These are phyloP conservation scores for Leccinum fibrillosum DNA, from an alignment of 768 basidiomycete genomes.

Conservation along the genomic window DNA sequence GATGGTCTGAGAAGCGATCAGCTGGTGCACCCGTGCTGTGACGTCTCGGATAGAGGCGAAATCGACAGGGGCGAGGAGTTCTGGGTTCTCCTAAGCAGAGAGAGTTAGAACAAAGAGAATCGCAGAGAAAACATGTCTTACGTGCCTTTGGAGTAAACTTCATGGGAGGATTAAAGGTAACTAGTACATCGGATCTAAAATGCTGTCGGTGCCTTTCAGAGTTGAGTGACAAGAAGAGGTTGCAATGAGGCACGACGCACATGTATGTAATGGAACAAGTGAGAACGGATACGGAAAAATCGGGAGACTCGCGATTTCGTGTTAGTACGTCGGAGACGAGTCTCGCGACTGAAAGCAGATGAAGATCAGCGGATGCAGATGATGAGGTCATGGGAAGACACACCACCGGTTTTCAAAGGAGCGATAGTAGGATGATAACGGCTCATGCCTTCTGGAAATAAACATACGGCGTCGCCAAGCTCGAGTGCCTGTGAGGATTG, in stretches of 20 bases:
- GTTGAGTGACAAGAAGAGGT: background rate
- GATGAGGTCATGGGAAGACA: conserved; percentile 8
- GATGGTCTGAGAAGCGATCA: conserved; percentile 74
- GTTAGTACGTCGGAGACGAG: conserved; percentile 76
- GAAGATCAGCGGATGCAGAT: conserved; percentile 3
- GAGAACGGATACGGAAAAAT: conserved; percentile 69
- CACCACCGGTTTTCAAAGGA: conserved; percentile 84
- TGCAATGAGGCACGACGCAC: conserved; percentile 33
- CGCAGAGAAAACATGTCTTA: background rate
- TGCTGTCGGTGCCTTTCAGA: conserved; percentile 71
- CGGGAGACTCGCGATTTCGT: conserved; percentile 60
- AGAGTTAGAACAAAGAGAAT: background rate
- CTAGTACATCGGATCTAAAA: conserved; percentile 84
- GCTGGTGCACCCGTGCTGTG: conserved; percentile 61
- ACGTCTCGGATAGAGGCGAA: conserved; percentile 55
- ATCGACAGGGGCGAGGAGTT: conserved; percentile 66
- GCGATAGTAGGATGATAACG: conserved; percentile 85
- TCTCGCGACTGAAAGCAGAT: conserved; percentile 56
- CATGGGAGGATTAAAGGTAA: conserved; percentile 75
- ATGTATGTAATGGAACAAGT: conserved; percentile 85
- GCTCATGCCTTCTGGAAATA: conserved; percentile 87
- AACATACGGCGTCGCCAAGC: conserved; percentile 71
- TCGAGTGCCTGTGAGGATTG: conserved; percentile 57
- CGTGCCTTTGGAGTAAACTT: conserved; percentile 59
- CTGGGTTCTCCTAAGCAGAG: conserved; percentile 56